A percentile compares a stretch with the other conserved stretches of the same genome.
phyloP scores from a whole-genome alignment of 75 land plant species.

The Pinus tabuliformis region DNA sequence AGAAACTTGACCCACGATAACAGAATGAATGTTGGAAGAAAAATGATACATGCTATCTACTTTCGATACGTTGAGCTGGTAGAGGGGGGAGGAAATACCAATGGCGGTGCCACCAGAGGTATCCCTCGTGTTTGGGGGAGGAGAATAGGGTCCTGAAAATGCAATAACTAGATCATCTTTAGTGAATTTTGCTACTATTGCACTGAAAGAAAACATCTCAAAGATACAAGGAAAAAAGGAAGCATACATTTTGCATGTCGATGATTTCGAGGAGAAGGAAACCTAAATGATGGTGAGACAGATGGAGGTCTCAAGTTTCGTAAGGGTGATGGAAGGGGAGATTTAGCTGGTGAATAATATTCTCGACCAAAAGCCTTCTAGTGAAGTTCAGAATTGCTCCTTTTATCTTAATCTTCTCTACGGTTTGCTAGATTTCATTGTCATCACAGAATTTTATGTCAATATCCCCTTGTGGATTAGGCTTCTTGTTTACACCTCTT shows the following conservation, averaged over 20 bases:
- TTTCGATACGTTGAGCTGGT: slow-evolving; percentile 41
- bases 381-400: too few species aligned
- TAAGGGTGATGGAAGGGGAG: not conserved
- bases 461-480: too few species aligned
- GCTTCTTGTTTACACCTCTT: too few species aligned
- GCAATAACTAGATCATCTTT: not conserved
- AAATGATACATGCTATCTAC: not conserved
- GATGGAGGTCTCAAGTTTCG: not conserved
- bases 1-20: not conserved
- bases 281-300: not conserved
- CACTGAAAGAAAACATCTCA: not conserved
- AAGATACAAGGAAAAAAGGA: not conserved
- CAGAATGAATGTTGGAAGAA: not conserved
- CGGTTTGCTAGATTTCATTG: too few species aligned
- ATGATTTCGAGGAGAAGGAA: slow-evolving; percentile 23
- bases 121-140: not conserved
- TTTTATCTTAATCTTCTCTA: too few species aligned
- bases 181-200: not conserved
- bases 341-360: not conserved
- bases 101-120: slow-evolving; percentile 11
- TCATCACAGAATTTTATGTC: too few species aligned
- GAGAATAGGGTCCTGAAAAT: not conserved
- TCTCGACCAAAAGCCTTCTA: too few species aligned
- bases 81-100: slow-evolving; percentile 52
- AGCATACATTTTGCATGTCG: slow-evolving; percentile 14